Conservation (phyloP, 768 basidiomycete genomes). For the Epithele typhae region DNA sequence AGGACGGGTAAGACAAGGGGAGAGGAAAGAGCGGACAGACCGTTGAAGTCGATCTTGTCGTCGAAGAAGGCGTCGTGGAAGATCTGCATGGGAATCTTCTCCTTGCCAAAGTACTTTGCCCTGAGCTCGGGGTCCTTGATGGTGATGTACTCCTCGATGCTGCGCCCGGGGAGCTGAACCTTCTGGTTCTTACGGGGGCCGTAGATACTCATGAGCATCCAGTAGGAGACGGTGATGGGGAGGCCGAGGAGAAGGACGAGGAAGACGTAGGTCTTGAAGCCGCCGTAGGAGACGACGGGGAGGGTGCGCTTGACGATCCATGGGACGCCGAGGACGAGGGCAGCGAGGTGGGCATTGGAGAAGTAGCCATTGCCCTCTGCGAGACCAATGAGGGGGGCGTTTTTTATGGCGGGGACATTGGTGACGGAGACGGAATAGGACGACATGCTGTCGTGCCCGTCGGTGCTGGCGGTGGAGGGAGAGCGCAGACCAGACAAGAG, state of each 20-base stretch:
- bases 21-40: constrained; percentile 36
- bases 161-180: constrained; percentile 76
- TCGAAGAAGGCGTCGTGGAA: constrained; percentile 99
- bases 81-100: constrained; percentile 95
- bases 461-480: background rate
- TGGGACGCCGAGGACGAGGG: constrained; percentile 73
- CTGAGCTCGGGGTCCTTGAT: constrained; percentile 84
- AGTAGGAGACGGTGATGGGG: constrained; percentile 82
- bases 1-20: constrained; percentile 3
- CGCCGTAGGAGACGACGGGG: constrained; percentile 79
- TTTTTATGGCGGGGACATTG: constrained; percentile 74
- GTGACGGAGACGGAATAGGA: constrained; percentile 54
- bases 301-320: constrained; percentile 79
- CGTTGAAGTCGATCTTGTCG: constrained; percentile 93
- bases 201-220: constrained; percentile 81
- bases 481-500: background rate
- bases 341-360: constrained; percentile 76
- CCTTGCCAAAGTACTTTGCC: constrained; percentile 72
- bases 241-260: constrained; percentile 68
- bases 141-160: constrained; percentile 86
- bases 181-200: constrained; percentile 82
- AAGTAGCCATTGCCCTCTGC: constrained; percentile 86
- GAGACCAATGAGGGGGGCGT: constrained; percentile 77
- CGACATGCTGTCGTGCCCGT: constrained; percentile 28
- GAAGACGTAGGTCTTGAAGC: constrained; percentile 83